Conservation (phyloP, 148 eudicot genomes). For the Vaccinium darrowii region DNA sequence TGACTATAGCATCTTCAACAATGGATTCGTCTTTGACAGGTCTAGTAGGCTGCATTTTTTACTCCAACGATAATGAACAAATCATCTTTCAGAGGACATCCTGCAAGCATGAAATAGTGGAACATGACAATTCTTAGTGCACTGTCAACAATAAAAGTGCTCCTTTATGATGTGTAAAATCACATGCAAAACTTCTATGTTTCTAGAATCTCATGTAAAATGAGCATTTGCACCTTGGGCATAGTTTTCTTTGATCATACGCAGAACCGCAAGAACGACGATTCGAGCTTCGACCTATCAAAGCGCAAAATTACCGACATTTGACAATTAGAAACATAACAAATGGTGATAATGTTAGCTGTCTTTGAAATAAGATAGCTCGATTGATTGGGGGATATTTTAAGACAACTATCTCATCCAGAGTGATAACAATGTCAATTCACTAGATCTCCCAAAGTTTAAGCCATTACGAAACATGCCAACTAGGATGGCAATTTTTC, state of each 20-base stretch:
- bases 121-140: conserved; percentile 6
- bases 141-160: neutral
- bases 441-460: conserved; percentile 1
- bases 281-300: conserved; percentile 88
- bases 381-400: neutral
- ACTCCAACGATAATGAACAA: conserved; percentile 61
- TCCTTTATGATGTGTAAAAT: neutral
- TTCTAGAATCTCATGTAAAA: conserved; percentile 1
- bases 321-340: conserved; percentile 4
- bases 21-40: conserved; percentile 16
- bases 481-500: too few species aligned
- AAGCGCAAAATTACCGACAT: conserved; percentile 11
- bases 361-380: neutral
- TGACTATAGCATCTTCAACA: conserved; percentile 53
- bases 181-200: neutral
- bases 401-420: neutral
- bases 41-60: conserved; percentile 24
- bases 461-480: neutral
- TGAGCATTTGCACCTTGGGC: conserved; percentile 45
- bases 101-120: conserved; percentile 43
- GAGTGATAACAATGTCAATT: neutral
- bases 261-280: conserved; percentile 83
- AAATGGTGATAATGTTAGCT: neutral
- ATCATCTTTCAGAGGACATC: conserved; percentile 60
- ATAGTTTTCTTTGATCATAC: conserved; percentile 79